Percentiles rank a stretch among this genome's conserved stretches.
Evolutionary conservation across 352 stramenopile species (phyloP).

Genomic region (Phytophthora sansomeana): DNA sequence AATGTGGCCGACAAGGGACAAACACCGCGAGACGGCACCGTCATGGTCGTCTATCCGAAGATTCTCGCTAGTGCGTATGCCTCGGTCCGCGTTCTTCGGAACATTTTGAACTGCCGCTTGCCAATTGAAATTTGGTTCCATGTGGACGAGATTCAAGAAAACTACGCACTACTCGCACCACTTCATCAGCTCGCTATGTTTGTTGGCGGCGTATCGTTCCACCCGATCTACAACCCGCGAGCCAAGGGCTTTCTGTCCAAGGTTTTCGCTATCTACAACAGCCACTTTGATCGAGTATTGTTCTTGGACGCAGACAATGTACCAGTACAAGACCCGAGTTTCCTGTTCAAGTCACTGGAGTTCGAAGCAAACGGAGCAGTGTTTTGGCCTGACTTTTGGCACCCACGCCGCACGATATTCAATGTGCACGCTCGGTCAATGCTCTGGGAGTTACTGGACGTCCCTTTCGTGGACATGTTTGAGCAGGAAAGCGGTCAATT

Average conservation of each 20-base stretch:
- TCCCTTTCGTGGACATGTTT: constrained; percentile 61
- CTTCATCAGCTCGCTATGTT: constrained; percentile 37
- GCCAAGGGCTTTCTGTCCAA: constrained; percentile 59
- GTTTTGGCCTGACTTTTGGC: constrained; percentile 81
- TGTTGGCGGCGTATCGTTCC: constrained; percentile 34
- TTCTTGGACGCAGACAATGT: constrained; percentile 71
- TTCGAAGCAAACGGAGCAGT: constrained; percentile 52
- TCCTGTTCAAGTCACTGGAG: constrained; percentile 48
- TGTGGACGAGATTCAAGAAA: constrained; percentile 35
- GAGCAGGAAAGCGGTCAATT: constrained; percentile 73
- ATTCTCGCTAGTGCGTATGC: constrained; percentile 49
- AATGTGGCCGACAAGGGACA: constrained; percentile 8
- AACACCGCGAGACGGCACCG: constrained; percentile 34
- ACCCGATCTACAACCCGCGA: constrained; percentile 38
- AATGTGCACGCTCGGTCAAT: constrained; percentile 62
- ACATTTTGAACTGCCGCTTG: constrained; percentile 42
- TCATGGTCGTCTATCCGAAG: constrained; percentile 63
- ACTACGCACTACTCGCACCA: constrained; percentile 16
- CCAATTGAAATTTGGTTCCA: constrained; percentile 66
- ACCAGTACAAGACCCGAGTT: constrained; percentile 51
- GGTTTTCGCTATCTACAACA: constrained; percentile 57
- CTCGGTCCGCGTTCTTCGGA: constrained; percentile 39
- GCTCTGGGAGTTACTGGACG: constrained; percentile 59
- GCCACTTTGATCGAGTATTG: constrained; percentile 49
- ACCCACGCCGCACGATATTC: constrained; percentile 60